phyloP scores from a whole-genome alignment of 495 filamentous ascomycete species.

The Echria macrotheca region DNA sequence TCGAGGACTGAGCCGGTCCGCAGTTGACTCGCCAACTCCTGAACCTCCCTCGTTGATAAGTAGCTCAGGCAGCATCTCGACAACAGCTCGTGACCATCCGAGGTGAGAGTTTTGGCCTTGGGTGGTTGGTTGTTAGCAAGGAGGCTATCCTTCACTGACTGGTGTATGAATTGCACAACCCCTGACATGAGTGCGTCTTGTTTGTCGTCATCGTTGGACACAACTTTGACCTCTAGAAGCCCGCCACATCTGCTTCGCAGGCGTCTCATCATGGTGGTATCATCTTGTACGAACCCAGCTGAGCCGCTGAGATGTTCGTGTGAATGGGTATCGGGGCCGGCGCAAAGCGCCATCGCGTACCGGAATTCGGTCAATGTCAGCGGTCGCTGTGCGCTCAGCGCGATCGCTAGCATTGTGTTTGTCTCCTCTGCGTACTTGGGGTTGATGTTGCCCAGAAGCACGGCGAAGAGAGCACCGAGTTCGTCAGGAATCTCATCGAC shows the following conservation, averaged over 20 bases:
- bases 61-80: slow-evolving; percentile 4
- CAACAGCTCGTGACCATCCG: background rate
- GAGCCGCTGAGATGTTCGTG: background rate
- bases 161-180: slow-evolving; percentile 13
- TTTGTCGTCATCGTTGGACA: background rate
- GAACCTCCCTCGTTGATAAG: slow-evolving; percentile 1
- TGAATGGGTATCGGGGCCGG: background rate
- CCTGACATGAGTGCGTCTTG: background rate
- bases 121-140: background rate
- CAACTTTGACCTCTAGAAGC: slow-evolving; percentile 9
- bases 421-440: slow-evolving; percentile 4
- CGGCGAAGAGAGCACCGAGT: slow-evolving; percentile 4
- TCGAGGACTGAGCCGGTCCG: background rate
- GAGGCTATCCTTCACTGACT: slow-evolving; percentile 11
- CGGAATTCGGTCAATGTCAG: slow-evolving; percentile 9
- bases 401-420: slow-evolving; percentile 9
- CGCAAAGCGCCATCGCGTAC: background rate
- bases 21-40: slow-evolving; percentile 3
- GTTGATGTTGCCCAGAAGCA: slow-evolving; percentile 7
- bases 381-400: slow-evolving; percentile 7
- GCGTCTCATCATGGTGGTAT: slow-evolving; percentile 3
- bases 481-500: slow-evolving; percentile 4
- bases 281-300: slow-evolving; percentile 1
- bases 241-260: slow-evolving; percentile 11
- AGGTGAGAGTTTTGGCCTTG: background rate